Base-by-base conservation (phyloP, 2,329 filamentous ascomycete genomes). In the Monosporascus sp. region DNA sequence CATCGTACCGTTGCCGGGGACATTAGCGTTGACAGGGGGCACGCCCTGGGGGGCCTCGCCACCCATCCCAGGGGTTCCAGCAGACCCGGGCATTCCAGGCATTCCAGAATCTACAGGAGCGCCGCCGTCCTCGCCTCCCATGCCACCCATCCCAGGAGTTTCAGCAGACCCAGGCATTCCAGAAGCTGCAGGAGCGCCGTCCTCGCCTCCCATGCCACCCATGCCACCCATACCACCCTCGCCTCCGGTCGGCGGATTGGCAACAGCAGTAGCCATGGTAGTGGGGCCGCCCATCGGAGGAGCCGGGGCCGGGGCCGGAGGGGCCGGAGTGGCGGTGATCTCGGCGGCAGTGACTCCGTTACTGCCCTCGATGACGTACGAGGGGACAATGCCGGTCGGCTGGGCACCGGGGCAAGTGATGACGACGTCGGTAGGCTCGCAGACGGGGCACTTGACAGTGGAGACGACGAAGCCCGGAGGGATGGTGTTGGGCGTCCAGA, bases 401-500 rank as follows among this genome's bases (percentile, higher is more conserved):
- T 68, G 61, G 26, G 62, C 63, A 46, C 65, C 64, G 46, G 71
- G 70, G 58, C 67, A 72, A 37, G 70, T 73, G 63, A 74, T 72
- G 35, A 60, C 60, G 52, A 68, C 61, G 35, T 70, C 64, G 20
- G 61, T 65, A 17, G 64, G 54, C 45, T 62, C 56, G 60, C 71
- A 73, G 52, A 56, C 58, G 40, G 58, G 53, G 61, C 71, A 74
- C 52, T 58, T 58, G 52, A 74, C 68, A 22, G 68, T 70, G 51
- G 69, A 71, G 55, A 68, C 66, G 55, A 69, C 66, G 59, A 73
- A 73, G 54, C 70, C 69, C 2, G 70, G 69, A 22, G 70, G 71
- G n/a, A 69, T 59, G 14, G 58, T 52, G 2, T 64, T 61, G 22
- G 64, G 63, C 14, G 61, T 60, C 57, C 67, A 70, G 49, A 60